A percentile compares a stretch with the other conserved stretches of the same genome.
Evolutionary conservation across 2,329 filamentous ascomycete genomes (phyloP).

Genomic region (Alternaria incomplexa): DNA sequence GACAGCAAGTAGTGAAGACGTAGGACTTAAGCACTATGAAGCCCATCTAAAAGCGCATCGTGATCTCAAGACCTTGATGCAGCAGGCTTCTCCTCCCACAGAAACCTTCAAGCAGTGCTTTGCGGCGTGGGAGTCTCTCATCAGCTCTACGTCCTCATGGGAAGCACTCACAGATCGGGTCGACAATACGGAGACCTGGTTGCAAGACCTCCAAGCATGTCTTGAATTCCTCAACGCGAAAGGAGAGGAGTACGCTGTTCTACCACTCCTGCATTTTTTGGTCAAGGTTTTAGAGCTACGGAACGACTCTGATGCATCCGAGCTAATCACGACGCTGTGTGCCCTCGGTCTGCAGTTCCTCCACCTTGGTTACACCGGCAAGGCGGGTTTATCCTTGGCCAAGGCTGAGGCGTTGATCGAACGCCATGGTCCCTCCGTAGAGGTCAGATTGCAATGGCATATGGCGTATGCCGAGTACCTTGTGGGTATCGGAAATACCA

Average conservation of each 20-base stretch:
- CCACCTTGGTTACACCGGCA: slow-evolving; percentile 65
- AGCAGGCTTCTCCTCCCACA: slow-evolving; percentile 35
- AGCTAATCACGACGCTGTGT: slow-evolving; percentile 52
- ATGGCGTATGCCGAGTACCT: slow-evolving; percentile 78
- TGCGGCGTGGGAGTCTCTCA: slow-evolving; percentile 46
- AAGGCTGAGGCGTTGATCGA: slow-evolving; percentile 61
- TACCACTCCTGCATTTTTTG: slow-evolving; percentile 59
- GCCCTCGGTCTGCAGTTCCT: slow-evolving; percentile 63
- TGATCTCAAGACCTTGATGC: slow-evolving; percentile 52
- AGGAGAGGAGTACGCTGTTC: slow-evolving; percentile 58
- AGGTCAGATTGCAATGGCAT: slow-evolving; percentile 64
- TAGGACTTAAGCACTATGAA: slow-evolving; percentile 39
- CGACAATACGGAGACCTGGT: slow-evolving; percentile 58
- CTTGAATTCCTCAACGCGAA: slow-evolving; percentile 65
- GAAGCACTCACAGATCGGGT: slow-evolving; percentile 52
- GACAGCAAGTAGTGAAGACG: slow-evolving; percentile 34
- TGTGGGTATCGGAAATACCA: slow-evolving; percentile 68
- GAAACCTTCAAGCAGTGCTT: slow-evolving; percentile 41
- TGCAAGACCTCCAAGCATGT: slow-evolving; percentile 60
- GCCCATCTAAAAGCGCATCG: slow-evolving; percentile 46
- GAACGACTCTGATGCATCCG: slow-evolving; percentile 43
- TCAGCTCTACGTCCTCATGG: slow-evolving; percentile 42
- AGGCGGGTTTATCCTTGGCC: slow-evolving; percentile 63
- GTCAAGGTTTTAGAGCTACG: slow-evolving; percentile 57
- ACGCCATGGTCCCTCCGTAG: slow-evolving; percentile 49